Evolutionary conservation across 2,329 filamentous ascomycete species (phyloP), one percentile per base, ranked within the genome.

Genomic region (Xylaria sp.): DNA sequence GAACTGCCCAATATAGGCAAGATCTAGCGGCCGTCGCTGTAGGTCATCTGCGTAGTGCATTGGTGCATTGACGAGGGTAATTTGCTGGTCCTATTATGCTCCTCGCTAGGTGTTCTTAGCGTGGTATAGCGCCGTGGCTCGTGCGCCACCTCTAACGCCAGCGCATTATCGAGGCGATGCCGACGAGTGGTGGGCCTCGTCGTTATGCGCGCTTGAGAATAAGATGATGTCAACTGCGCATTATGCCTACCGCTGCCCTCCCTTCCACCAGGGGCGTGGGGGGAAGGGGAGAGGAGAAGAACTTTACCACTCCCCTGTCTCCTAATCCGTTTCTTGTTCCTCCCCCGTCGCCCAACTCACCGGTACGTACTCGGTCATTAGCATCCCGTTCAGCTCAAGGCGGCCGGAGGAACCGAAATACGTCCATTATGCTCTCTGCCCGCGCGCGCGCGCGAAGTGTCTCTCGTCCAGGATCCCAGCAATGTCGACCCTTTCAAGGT

Each of bases 31-130:
- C n/a, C n/a, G 5, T 44, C 17, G 6, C 20, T 55, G 33, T 29
- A 49, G 25, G 45, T 29, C 42, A 59, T 17, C n/a, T 27, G 57
- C 64, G 66, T 31, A 55, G 58, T 69, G 73, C 73, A 75, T 75
- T 72, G 69, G 72, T 71, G 73, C 73, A 75, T 75, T 70, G 72
- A 70, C 56, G 64, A 71, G 66, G 71, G 57, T 65, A 75, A 75
- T 75, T 74, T 75, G 49, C 69, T 67, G 50, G 22, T 62, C 70
- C 59, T 71, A 68, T 70, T 70, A 70, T 53, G 49, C 60, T 69
- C 68, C 65, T 68, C 63, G 56, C 68, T 53, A 38, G 66, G 53
- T 22, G 31, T 25, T 49, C 67, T 67, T 44, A 57, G 55, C 38
- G 49, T 31, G 45, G 67, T 44, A 59, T 65, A 66, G 63, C 55